Base-by-base conservation (phyloP, 371 early-diverging fungal genomes). In the Mortierella sp. region DNA sequence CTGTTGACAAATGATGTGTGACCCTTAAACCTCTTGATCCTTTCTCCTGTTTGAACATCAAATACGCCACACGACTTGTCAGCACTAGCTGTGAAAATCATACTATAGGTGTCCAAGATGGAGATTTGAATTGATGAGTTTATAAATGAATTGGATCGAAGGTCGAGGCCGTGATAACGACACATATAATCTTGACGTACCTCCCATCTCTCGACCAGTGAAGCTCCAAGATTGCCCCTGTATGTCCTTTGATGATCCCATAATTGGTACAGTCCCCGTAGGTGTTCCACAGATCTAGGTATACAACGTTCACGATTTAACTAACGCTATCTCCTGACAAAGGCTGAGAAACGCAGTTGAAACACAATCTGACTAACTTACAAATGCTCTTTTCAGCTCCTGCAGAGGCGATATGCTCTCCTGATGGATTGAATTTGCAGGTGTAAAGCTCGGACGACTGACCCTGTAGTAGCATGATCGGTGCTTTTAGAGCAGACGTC, bases 231-330 rank as follows among this genome's bases (percentile, higher is more conserved):
- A 98, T 86, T 1, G 96, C 90, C 43, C 96, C 95, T 47, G 86
- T 88, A 72, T 98, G 98, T 8, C 97, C 97, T 65, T 92, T 91
- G 66, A 97, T 84, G 22, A 94, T 85, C 7, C 94, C 94, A 83
- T 95, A 96, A 84, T 97, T 98, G 63, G 85, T 80, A 76, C 96
- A 93, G 45, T 96, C 97, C 13, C 96, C 96, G 78, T 94, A 95
- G 2, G 96, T 94, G 74, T 95, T 94, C 99, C 98, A 98, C 50
- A 98, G 84, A 63, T 94, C 94, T 94, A 86, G 32, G 16, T 52
- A 7, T 19, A 47, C 13, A 47, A 47, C 47, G 19, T 16, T 13
- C 4, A 13, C 47, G 36, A 6, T 10, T 43, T 43, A 43, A 4
- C 16, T 43, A 16, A 43, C 45, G 3, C 15, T 10, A 43, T 43